Base-by-base conservation (phyloP, 2,329 filamentous ascomycete species). In the Hortaea werneckii region DNA sequence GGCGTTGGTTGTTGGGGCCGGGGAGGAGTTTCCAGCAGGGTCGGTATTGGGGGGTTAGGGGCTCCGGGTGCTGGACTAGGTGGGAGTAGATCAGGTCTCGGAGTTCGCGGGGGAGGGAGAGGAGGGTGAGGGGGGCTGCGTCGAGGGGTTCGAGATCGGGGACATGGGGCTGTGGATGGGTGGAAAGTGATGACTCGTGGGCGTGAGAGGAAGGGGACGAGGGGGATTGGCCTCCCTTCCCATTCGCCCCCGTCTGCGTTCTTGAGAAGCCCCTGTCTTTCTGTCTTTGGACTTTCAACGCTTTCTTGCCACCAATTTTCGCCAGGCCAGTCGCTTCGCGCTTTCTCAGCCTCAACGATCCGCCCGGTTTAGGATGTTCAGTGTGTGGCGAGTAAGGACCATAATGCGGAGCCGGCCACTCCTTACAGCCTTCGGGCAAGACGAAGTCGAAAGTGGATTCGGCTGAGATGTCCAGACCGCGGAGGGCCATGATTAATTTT, bases 21-120 rank as follows among this genome's bases (percentile, higher is more conserved):
- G 26, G 20, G n/a, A 30, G 28, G 29, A 11, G 43, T 2, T 41
- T 37, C n/a, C 8, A 35, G 32, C 32, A 35, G 8, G 43, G 39
- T 4, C 46, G 46, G 20, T 46, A 5, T 29, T 45, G 43, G 8
- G 46, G 28, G 30, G 32, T 41, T 7, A 42, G 10, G 6, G 30
- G 40, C 12, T 32, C 41, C 5, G 43, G 26, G 20, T 27, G 47
- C 6, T 43, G 27, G 27, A 39, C 40, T 5, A 49, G 6, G 5
- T 46, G 20, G 11, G 46, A 41, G 43, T 51, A 52, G 12, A 52
- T 49, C 6, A 40, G 40, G 40, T 52, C 42, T 11, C 48, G 48
- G 5, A 52, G 41, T 32, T 52, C 49, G 40, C 42, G 35, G 27
- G 50, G 49, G 3, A 51, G 40, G 11, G 13, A 41, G 11, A 49